Evolutionary conservation across 1,284 basidiomycete genomes (phyloP).

Genomic region (Leccinum fallax): DNA sequence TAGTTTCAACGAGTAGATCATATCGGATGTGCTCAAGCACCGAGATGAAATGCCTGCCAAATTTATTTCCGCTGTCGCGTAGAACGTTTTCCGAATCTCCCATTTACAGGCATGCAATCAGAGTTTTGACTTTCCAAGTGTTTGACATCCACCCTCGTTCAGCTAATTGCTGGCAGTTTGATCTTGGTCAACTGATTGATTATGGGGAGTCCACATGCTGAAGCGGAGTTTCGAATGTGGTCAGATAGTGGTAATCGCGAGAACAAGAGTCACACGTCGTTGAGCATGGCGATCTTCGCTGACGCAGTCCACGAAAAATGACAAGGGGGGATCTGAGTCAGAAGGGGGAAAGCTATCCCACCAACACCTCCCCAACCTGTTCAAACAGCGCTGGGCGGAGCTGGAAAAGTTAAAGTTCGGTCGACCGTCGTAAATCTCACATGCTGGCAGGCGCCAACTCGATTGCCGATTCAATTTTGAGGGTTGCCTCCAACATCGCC

Average conservation of each 20-base stretch:
- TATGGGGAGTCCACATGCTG: neutral
- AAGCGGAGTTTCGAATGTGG: neutral
- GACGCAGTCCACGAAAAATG: neutral
- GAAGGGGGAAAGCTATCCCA: no score
- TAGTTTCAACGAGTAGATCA: neutral
- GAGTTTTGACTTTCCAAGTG: neutral
- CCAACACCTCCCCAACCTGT: no score
- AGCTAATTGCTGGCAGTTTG: neutral
- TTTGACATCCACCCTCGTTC: neutral
- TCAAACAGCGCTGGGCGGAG: neutral
- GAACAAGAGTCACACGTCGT: neutral
- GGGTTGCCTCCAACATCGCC: neutral
- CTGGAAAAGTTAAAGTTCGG: neutral
- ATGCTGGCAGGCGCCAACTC: neutral
- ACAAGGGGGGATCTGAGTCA: neutral
- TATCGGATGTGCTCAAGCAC: neutral
- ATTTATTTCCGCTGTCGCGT: neutral
- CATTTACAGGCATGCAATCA: neutral
- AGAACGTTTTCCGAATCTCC: neutral
- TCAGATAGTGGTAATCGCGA: neutral
- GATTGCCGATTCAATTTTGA: neutral
- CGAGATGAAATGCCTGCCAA: neutral
- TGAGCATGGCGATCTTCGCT: neutral
- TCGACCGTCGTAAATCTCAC: neutral
- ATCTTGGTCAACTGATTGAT: neutral